Percentiles rank a stretch among this genome's conserved stretches.
These are phyloP conservation scores for Phaeolepiota aurea DNA, from an alignment of 768 basidiomycete genomes.

Conservation along the genomic window DNA sequence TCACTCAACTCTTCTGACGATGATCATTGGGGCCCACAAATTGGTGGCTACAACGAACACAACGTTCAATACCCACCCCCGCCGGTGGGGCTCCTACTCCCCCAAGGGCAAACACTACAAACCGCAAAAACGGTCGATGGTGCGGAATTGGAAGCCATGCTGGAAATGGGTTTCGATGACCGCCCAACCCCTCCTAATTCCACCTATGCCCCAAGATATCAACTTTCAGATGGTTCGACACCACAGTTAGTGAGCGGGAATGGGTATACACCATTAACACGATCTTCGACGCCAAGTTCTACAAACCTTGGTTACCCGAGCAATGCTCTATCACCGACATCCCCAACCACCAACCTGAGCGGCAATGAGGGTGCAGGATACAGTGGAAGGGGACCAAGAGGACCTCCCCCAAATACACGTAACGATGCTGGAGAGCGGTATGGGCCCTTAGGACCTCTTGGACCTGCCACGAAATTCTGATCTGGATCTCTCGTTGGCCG, in stretches of 20 bases:
- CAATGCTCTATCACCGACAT: conserved; percentile 17
- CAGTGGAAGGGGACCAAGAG: conserved; percentile 6
- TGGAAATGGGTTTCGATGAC: conserved; percentile 87
- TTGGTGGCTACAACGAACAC: conserved; percentile 92
- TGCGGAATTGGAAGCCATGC: conserved; percentile 84
- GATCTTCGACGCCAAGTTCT: conserved; percentile 36
- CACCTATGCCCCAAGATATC: conserved; percentile 47
- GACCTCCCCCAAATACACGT: conserved; percentile 7
- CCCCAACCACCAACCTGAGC: background rate
- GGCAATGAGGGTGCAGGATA: background rate
- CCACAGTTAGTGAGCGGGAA: conserved; percentile 32
- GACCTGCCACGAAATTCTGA: conserved; percentile 49
- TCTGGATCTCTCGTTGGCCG: conserved; percentile 8
- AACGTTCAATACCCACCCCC: conserved; percentile 74
- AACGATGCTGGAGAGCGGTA: conserved; percentile 30
- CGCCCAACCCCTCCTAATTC: conserved; percentile 40
- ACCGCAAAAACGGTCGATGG: conserved; percentile 46
- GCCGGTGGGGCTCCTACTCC: conserved; percentile 57
- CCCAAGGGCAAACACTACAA: conserved; percentile 27
- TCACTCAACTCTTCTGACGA: conserved; percentile 86
- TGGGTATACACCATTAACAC: conserved; percentile 49
- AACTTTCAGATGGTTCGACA: conserved; percentile 48
- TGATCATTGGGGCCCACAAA: conserved; percentile 92
- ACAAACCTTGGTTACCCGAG: background rate
- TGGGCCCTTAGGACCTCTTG: conserved; percentile 53